Conservation (phyloP, 805 yeast species). For the Phaffomyces opuntiae region DNA sequence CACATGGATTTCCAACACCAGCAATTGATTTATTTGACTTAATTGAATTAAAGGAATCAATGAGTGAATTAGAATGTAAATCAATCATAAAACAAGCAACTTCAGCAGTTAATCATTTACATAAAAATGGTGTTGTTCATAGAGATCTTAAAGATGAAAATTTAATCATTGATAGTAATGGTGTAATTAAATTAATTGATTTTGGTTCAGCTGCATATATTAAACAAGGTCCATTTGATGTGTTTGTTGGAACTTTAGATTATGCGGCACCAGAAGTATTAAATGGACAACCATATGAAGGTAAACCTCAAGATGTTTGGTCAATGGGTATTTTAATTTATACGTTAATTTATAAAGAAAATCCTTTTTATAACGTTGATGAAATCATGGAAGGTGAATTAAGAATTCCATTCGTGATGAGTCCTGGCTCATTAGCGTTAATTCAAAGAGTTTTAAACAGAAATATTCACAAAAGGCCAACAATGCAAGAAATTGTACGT, state of each 20-base stretch:
- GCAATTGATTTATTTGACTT: slow-evolving; percentile 90
- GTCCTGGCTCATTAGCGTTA: slow-evolving; percentile 53
- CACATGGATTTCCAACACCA: slow-evolving; percentile 76
- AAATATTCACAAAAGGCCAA: slow-evolving; percentile 60
- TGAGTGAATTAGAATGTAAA: slow-evolving; percentile 74
- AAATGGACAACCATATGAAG: slow-evolving; percentile 81
- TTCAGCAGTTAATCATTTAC: slow-evolving; percentile 75
- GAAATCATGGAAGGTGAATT: slow-evolving; percentile 90
- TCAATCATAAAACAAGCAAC: slow-evolving; percentile 74
- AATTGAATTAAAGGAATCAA: slow-evolving; percentile 76
- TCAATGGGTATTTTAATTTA: slow-evolving; percentile 88
- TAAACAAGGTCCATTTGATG: slow-evolving; percentile 90
- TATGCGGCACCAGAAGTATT: slow-evolving; percentile 97
- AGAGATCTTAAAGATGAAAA: slow-evolving; percentile 95
- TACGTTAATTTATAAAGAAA: slow-evolving; percentile 86
- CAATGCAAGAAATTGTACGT: slow-evolving; percentile 59
- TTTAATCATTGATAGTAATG: slow-evolving; percentile 77
- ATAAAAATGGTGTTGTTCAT: slow-evolving; percentile 81
- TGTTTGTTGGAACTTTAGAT: slow-evolving; percentile 94
- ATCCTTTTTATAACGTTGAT: slow-evolving; percentile 92
- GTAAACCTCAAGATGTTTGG: slow-evolving; percentile 96
- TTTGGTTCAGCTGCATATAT: slow-evolving; percentile 93
- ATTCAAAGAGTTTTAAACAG: slow-evolving; percentile 64
- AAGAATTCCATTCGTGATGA: slow-evolving; percentile 55
- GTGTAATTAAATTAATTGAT: slow-evolving; percentile 80